Conservation (phyloP, 2,329 filamentous ascomycete species). For the Monosporascus sp. region DNA sequence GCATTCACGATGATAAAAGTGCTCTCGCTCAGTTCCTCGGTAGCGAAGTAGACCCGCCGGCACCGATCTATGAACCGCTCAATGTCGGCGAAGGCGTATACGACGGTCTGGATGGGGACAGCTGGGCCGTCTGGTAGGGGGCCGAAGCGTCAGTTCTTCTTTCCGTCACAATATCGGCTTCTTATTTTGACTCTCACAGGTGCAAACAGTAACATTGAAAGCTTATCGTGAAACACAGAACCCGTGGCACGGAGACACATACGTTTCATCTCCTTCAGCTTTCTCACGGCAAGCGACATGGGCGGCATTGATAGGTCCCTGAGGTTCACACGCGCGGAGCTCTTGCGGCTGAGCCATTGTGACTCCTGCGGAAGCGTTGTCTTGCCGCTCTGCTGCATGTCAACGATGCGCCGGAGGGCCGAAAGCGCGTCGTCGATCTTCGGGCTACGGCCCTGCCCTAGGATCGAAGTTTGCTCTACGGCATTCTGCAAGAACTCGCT, state of each 20-base stretch:
- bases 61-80: constrained; percentile 46
- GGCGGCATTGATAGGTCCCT: constrained; percentile 51
- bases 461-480: constrained; percentile 36
- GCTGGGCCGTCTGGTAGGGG: constrained; percentile 31
- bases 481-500: constrained; percentile 37
- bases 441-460: constrained; percentile 34
- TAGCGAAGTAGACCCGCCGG: constrained; percentile 43
- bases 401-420: constrained; percentile 46
- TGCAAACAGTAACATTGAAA: neutral
- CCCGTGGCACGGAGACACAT: constrained; percentile 5
- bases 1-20: constrained; percentile 37
- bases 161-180: neutral
- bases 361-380: neutral
- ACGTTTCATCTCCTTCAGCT: constrained; percentile 45
- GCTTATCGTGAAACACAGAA: neutral
- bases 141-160: neutral
- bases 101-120: constrained; percentile 43
- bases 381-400: constrained; percentile 35
- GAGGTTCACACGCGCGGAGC: constrained; percentile 39
- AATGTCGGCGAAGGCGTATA: constrained; percentile 43
- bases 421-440: constrained; percentile 48
- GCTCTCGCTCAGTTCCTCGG: constrained; percentile 44
- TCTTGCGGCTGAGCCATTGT: constrained; percentile 29
- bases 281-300: constrained; percentile 41
- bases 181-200: too few species aligned